Base-by-base conservation (phyloP, 805 yeast genomes). In the Kregervanrija fluxuum region DNA sequence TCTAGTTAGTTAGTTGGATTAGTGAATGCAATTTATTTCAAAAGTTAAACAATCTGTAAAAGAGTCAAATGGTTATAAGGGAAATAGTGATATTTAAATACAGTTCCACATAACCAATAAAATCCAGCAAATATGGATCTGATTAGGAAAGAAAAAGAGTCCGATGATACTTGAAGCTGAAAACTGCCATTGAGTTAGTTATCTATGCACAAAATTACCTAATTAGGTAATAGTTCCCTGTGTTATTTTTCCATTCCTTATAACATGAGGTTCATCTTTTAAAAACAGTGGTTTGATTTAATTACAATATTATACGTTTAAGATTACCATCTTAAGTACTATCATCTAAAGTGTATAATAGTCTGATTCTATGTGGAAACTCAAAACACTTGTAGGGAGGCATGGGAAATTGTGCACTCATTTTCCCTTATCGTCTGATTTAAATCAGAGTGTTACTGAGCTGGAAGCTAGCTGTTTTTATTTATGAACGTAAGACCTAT, bases 191-290 rank as follows among this genome's bases (percentile, higher is more conserved):
- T 33, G 14, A 22, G 3, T 11, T 14, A 13, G 41, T 44, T 44
- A 44, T 44, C 47, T 11, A 22, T 30, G 49, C 44, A 37, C 41
- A 40, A n/a, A 43, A 37, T 35, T 47, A 11, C 49, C 48, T 16
- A 17, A 37, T 33, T 30, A 11, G 48, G 49, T 9, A 43, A 44
- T 35, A 8, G 2, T 34, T 38, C 17, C 49, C 49, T 11, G 35
- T 4, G 5, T 33, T 33, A 5, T n/a, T 13, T n/a, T 14, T n/a
- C 9, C 15, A 33, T 8, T 33, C 9, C 15, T n/a, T 13, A 14
- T 13, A 33, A 33, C 8, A 4, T 14, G 15, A 33, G 11, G 35
- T 33, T n/a, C 9, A 11, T 13, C 9, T n/a, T 33, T 33, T n/a
- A 13, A 33, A n/a, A 13, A 14, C 35, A 33, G 35, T 14, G 15